Conservation (phyloP, 1,284 basidiomycete genomes). For the Rhodotorula sp. region DNA sequence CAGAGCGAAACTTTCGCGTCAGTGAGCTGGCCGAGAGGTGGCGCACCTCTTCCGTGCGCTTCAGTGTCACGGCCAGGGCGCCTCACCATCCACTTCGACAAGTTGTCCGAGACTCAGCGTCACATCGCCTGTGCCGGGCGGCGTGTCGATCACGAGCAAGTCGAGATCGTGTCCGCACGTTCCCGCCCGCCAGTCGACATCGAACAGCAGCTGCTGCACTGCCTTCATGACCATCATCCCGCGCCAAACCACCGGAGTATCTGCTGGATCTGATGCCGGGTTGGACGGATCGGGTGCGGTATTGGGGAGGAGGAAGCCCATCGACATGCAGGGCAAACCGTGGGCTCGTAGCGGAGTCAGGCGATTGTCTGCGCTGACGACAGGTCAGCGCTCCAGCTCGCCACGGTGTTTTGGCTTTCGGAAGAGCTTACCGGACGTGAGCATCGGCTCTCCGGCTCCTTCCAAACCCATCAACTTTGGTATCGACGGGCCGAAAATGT, state of each 20-base stretch:
- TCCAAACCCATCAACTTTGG: slow-evolving; percentile 93
- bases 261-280: slow-evolving; percentile 53
- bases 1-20: no score
- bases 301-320: slow-evolving; percentile 68
- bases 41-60: neutral
- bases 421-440: slow-evolving; percentile 63
- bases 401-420: neutral
- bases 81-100: slow-evolving; percentile 75
- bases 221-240: slow-evolving; percentile 99
- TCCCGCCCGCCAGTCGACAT: slow-evolving; percentile 77
- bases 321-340: slow-evolving; percentile 91
- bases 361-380: slow-evolving; percentile 52
- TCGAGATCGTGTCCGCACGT: slow-evolving; percentile 61
- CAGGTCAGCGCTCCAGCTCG: neutral
- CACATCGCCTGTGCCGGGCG: slow-evolving; percentile 95
- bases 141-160: slow-evolving; percentile 90
- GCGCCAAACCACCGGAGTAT: slow-evolving; percentile 87
- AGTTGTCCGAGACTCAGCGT: slow-evolving; percentile 89
- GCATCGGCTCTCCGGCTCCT: slow-evolving; percentile 70
- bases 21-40: neutral
- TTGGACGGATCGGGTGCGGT: slow-evolving; percentile 16
- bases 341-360: slow-evolving; percentile 84
- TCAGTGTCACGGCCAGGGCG: neutral
- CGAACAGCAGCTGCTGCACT: slow-evolving; percentile 92
- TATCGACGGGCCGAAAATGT: slow-evolving; percentile 94